A percentile compares a stretch with the other conserved stretches of the same genome.
phyloP scores from a whole-genome alignment of 768 basidiomycete genomes.

The Suillus paluster region DNA sequence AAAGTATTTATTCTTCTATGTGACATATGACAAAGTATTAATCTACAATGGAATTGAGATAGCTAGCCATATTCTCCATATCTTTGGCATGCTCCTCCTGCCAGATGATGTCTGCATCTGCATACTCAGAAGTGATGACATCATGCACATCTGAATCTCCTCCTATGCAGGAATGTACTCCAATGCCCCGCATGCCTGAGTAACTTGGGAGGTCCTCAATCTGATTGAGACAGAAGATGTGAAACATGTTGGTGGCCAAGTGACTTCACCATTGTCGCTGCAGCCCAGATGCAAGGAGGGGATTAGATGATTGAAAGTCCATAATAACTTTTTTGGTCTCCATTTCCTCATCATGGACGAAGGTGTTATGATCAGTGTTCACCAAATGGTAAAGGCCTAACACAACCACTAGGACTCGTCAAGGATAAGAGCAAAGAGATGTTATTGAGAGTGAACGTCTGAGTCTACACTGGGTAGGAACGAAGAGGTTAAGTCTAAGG shows the following conservation, averaged over 20 bases:
- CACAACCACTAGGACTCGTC: no score
- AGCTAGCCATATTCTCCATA: background rate
- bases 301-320: constrained; percentile 1
- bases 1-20: no score
- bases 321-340: background rate
- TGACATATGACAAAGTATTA: no score
- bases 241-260: constrained; percentile 1
- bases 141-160: background rate
- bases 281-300: constrained; percentile 7
- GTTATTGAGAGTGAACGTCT: no score
- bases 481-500: no score
- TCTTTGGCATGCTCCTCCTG: constrained; percentile 7
- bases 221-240: constrained; percentile 7
- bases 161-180: background rate
- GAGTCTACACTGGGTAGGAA: no score
- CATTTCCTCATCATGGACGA: background rate
- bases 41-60: background rate
- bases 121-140: constrained; percentile 2
- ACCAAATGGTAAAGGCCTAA: no score
- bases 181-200: background rate
- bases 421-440: no score
- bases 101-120: background rate
- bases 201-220: background rate
- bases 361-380: no score
- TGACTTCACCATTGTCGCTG: constrained; percentile 1